Evolutionary conservation across 345 rosid genomes (phyloP).

Genomic region (Litchi chinensis): DNA sequence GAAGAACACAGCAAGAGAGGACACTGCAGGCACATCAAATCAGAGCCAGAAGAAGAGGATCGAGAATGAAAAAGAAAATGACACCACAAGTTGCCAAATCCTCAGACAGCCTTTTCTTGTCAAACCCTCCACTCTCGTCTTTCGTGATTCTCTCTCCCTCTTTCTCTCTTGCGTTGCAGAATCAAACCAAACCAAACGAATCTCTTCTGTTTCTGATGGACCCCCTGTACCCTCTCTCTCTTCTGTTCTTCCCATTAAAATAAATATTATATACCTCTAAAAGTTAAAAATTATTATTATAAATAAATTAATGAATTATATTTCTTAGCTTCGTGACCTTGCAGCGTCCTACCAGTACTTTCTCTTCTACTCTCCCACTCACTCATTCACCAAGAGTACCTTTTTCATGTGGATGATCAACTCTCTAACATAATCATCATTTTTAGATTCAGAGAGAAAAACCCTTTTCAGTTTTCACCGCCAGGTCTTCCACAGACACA

Average conservation of each 20-base stretch:
- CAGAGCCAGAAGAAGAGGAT: background rate
- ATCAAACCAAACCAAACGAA: slow-evolving; percentile 20
- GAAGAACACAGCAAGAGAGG: background rate
- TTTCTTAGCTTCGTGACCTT: slow-evolving; percentile 16
- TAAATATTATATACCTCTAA: background rate
- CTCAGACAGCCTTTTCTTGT: slow-evolving; percentile 19
- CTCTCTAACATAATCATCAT: background rate
- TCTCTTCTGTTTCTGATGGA: slow-evolving; percentile 21
- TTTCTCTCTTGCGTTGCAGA: background rate
- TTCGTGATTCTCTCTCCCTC: background rate
- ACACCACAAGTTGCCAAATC: slow-evolving; percentile 33
- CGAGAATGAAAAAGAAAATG: slow-evolving; percentile 34
- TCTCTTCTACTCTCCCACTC: background rate
- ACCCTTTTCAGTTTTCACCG: background rate
- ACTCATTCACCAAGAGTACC: background rate
- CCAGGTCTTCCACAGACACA: background rate
- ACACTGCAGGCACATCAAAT: background rate
- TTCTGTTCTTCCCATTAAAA: background rate
- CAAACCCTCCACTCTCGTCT: background rate
- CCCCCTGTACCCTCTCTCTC: slow-evolving; percentile 10
- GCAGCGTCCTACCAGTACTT: slow-evolving; percentile 11
- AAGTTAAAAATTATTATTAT: background rate
- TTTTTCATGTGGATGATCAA: slow-evolving; percentile 9
- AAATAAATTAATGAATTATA: slow-evolving; percentile 13
- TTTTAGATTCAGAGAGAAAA: background rate